A percentile compares a stretch with the other conserved stretches of the same genome.
These are phyloP conservation scores for Acorus gramineus DNA, from an alignment of 106 monocot species.

Conservation along the genomic window DNA sequence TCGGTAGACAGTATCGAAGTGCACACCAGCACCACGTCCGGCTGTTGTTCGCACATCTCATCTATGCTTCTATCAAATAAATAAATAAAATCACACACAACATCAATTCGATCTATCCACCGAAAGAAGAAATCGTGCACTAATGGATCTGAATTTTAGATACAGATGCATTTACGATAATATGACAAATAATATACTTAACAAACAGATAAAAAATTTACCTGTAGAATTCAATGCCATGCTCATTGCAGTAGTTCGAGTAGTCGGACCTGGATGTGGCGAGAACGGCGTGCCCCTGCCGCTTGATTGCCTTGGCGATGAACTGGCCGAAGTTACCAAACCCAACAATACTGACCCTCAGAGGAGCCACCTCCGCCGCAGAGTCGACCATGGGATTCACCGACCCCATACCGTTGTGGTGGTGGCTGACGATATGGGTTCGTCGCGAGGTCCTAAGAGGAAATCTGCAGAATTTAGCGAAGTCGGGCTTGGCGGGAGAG, in stretches of 20 bases:
- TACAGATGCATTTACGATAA: no score
- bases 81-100: no score
- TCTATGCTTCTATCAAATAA: slow-evolving; percentile 17
- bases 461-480: no score
- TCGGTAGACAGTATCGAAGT: slow-evolving; percentile 64
- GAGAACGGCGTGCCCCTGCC: slow-evolving; percentile 43
- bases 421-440: no score
- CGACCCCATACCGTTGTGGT: no score
- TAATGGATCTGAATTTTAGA: no score
- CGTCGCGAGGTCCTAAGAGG: no score
- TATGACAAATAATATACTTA: no score
- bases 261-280: slow-evolving; percentile 57
- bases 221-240: slow-evolving; percentile 28
- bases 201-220: not conserved
- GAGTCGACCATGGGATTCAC: no score
- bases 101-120: no score
- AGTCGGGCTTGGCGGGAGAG: no score
- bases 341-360: slow-evolving; percentile 40
- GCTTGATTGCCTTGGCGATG: slow-evolving; percentile 28
- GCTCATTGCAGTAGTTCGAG: slow-evolving; percentile 21
- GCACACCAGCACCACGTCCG: slow-evolving; percentile 40
- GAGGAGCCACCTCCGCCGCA: not conserved
- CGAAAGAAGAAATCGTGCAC: no score
- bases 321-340: slow-evolving; percentile 70
- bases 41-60: slow-evolving; percentile 38